phyloP scores from a whole-genome alignment of 2,329 filamentous ascomycete species.

The Simplicillium aogashimaense region DNA sequence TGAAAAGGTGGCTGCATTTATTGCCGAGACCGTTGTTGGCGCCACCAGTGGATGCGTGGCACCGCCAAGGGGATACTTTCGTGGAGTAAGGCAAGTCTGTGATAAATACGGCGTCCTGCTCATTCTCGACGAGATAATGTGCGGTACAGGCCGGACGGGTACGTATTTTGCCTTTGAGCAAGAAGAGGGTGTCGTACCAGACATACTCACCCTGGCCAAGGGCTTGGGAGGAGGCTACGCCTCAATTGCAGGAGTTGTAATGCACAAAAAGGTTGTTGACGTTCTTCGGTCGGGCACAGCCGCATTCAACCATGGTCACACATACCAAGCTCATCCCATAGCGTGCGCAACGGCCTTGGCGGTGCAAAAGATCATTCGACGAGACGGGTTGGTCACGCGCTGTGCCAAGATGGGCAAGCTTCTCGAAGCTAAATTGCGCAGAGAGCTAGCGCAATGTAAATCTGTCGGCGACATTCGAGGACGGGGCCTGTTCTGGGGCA shows the following conservation, averaged over 20 bases:
- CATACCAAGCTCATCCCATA: conserved; percentile 32
- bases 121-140: conserved; percentile 58
- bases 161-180: conserved; percentile 36
- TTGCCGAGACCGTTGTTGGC: conserved; percentile 39
- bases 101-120: conserved; percentile 44
- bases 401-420: conserved; percentile 18
- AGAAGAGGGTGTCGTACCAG: conserved; percentile 27
- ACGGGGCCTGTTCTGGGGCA: conserved; percentile 33
- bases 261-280: conserved; percentile 37
- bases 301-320: conserved; percentile 46
- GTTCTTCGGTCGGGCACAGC: conserved; percentile 35
- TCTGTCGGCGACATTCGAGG: conserved; percentile 30
- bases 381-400: conserved; percentile 21
- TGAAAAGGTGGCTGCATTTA: conserved; percentile 34
- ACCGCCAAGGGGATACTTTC: conserved; percentile 41
- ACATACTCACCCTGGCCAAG: conserved; percentile 50
- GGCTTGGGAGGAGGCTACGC: conserved; percentile 47
- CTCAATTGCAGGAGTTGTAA: conserved; percentile 43
- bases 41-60: conserved; percentile 41
- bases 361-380: conserved; percentile 25
- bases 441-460: conserved; percentile 15
- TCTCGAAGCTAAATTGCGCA: conserved; percentile 16
- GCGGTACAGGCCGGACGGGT: conserved; percentile 47
- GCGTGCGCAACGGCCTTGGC: conserved; percentile 25
- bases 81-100: conserved; percentile 42